phyloP scores from a whole-genome alignment of 2,329 filamentous ascomycete species.

The Talaromyces pinophilus region DNA sequence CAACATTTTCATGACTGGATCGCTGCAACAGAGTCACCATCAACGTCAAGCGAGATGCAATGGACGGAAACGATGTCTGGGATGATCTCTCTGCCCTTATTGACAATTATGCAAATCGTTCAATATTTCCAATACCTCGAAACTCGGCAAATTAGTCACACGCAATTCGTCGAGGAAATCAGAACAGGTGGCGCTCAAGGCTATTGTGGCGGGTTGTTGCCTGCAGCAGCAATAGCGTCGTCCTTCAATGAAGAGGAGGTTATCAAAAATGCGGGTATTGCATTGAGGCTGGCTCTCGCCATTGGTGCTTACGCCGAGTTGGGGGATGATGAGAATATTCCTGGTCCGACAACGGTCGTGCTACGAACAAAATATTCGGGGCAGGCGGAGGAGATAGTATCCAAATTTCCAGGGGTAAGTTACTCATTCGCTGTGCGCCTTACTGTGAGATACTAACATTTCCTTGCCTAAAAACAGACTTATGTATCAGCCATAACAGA shows the following conservation, averaged over 20 bases:
- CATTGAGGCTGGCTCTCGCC: constrained; percentile 8
- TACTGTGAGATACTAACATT: no score
- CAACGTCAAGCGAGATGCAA: constrained; percentile 6
- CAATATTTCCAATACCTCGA: constrained; percentile 22
- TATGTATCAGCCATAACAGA: constrained; percentile 21
- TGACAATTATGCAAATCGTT: constrained; percentile 17
- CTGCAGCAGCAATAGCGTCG: constrained; percentile 16
- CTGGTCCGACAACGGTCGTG: constrained; percentile 20
- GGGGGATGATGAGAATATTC: constrained; percentile 15
- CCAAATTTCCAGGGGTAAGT: constrained; percentile 18
- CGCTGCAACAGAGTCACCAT: constrained; percentile 1
- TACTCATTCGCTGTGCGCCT: not conserved
- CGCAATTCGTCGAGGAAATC: constrained; percentile 13
- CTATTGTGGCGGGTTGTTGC: constrained; percentile 18
- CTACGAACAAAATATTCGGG: constrained; percentile 17
- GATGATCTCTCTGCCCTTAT: constrained; percentile 14
- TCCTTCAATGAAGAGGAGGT: constrained; percentile 15
- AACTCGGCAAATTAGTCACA: constrained; percentile 7
- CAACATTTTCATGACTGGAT: constrained; percentile 19
- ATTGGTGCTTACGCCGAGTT: constrained; percentile 19
- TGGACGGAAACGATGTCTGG: constrained; percentile 22
- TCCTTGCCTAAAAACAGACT: not conserved
- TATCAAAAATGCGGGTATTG: constrained; percentile 13
- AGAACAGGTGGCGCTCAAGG: constrained; percentile 16
- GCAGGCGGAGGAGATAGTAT: constrained; percentile 18